phyloP scores from a whole-genome alignment of 371 early-diverging fungal genomes.

The Batkoa obscura region DNA sequence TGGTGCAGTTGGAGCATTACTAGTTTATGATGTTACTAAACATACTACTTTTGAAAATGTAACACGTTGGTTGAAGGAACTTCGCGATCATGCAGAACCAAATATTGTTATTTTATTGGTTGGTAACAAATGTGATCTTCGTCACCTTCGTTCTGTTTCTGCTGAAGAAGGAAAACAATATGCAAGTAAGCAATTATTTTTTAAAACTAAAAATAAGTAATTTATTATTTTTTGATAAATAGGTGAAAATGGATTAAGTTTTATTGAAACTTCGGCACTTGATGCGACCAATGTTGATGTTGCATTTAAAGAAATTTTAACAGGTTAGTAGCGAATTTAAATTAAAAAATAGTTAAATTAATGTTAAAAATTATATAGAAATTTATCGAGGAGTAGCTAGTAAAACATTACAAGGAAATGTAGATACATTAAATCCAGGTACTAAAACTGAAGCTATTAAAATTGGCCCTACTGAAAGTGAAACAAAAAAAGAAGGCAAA shows the following conservation, averaged over 20 bases:
- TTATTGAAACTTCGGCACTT: conserved; percentile 55
- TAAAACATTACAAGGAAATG: conserved; percentile 59
- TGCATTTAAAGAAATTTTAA: conserved; percentile 42
- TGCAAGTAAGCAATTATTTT: conserved; percentile 70
- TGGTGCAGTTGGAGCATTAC: conserved; percentile 97
- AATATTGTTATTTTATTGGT: conserved; percentile 98
- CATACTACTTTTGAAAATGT: conserved; percentile 90
- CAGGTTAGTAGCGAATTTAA: conserved; percentile 15
- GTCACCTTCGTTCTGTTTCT: conserved; percentile 86
- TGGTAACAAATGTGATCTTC: conserved; percentile 98
- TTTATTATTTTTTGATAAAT: neutral
- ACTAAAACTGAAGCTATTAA: conserved; percentile 49
- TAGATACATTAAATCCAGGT: conserved; percentile 41
- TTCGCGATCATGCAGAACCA: conserved; percentile 92
- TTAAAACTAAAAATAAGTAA: neutral
- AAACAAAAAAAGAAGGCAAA: conserved; percentile 34
- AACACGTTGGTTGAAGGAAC: conserved; percentile 93
- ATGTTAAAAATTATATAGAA: conserved; percentile 27
- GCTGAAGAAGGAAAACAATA: conserved; percentile 93
- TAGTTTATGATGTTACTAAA: conserved; percentile 98
- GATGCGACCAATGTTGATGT: conserved; percentile 46
- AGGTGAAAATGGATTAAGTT: conserved; percentile 35
- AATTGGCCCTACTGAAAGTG: conserved; percentile 37
- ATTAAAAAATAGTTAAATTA: no score
- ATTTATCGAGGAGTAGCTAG: conserved; percentile 82